A percentile compares a stretch with the other conserved stretches of the same genome.
These are phyloP conservation scores for Fusarium staphyleae DNA, from an alignment of 2,329 filamentous ascomycete species.

Conservation along the genomic window DNA sequence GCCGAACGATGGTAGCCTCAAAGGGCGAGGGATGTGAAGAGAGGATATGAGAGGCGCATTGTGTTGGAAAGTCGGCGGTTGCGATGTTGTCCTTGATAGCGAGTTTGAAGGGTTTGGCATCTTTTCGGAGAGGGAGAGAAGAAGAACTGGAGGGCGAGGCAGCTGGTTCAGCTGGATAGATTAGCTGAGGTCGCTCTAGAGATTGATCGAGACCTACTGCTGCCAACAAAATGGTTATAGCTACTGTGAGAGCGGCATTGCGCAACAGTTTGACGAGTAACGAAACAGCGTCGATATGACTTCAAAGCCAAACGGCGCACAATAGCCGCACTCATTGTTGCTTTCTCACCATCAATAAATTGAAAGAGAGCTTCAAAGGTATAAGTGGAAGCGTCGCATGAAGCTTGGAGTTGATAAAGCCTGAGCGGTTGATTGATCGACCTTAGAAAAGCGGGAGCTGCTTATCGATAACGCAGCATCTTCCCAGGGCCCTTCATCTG, in stretches of 20 bases:
- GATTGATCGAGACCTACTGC: slow-evolving; percentile 36
- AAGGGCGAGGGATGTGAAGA: slow-evolving; percentile 76
- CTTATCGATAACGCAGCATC: slow-evolving; percentile 33
- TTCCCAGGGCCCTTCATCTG: slow-evolving; percentile 9
- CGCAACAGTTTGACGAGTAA: background rate
- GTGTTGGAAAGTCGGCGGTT: slow-evolving; percentile 71
- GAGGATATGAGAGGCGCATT: slow-evolving; percentile 82
- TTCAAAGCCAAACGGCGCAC: slow-evolving; percentile 36
- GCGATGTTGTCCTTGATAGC: slow-evolving; percentile 83
- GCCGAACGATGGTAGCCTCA: slow-evolving; percentile 79
- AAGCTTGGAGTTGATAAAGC: slow-evolving; percentile 14
- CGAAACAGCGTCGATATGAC: background rate
- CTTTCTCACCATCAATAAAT: slow-evolving; percentile 34
- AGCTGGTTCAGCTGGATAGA: slow-evolving; percentile 19
- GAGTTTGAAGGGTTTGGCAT: slow-evolving; percentile 52
- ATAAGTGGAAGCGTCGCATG: slow-evolving; percentile 2
- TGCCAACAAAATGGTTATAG: slow-evolving; percentile 49
- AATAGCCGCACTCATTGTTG: slow-evolving; percentile 45
- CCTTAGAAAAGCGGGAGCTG: slow-evolving; percentile 23
- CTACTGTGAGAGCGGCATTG: slow-evolving; percentile 43
- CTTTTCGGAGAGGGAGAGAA: slow-evolving; percentile 27
- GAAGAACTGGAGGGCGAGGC: slow-evolving; percentile 2
- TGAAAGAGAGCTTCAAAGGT: slow-evolving; percentile 12
- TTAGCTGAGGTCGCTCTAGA: slow-evolving; percentile 9
- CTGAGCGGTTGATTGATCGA: slow-evolving; percentile 3